A percentile compares a stretch with the other conserved stretches of the same genome.
These are phyloP conservation scores for Thelonectria olida DNA, from an alignment of 2,329 filamentous ascomycete species.

Conservation along the genomic window DNA sequence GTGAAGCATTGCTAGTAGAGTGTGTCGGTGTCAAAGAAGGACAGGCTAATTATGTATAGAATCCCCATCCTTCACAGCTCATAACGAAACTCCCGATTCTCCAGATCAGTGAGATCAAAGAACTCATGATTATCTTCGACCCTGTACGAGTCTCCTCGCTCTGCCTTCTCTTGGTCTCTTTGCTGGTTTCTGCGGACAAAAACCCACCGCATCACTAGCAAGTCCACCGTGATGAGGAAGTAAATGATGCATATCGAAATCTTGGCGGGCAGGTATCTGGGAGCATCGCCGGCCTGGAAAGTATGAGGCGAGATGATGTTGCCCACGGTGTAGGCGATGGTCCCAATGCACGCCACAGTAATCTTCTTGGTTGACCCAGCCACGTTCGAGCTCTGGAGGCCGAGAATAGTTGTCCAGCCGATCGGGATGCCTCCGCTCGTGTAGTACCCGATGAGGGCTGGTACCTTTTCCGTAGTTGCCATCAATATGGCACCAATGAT, in stretches of 20 bases:
- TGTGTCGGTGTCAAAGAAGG: too few species aligned
- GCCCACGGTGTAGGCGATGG: slow-evolving; percentile 32
- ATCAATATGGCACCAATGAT: slow-evolving; percentile 32
- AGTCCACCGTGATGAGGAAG: slow-evolving; percentile 28
- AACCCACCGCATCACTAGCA: slow-evolving; percentile 31
- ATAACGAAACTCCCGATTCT: slow-evolving; percentile 29
- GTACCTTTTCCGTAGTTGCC: slow-evolving; percentile 34
- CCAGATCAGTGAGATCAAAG: slow-evolving; percentile 29
- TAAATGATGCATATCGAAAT: slow-evolving; percentile 35
- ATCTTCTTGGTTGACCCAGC: slow-evolving; percentile 34
- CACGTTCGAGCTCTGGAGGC: slow-evolving; percentile 32
- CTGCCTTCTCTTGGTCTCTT: slow-evolving; percentile 19
- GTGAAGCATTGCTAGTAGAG: too few species aligned
- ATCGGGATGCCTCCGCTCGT: slow-evolving; percentile 31
- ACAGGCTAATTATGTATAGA: too few species aligned
- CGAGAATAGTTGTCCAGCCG: slow-evolving; percentile 34
- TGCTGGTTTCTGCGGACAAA: slow-evolving; percentile 25
- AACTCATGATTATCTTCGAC: slow-evolving; percentile 32
- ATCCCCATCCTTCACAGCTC: slow-evolving; percentile 19
- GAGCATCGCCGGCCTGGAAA: slow-evolving; percentile 29
- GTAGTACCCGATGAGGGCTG: slow-evolving; percentile 32
- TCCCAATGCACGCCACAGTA: slow-evolving; percentile 33
- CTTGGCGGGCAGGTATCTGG: slow-evolving; percentile 30
- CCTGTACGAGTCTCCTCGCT: background rate
- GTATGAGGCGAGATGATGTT: slow-evolving; percentile 36